Base-by-base conservation (phyloP, 2,329 filamentous ascomycete species). In the Alternaria brassicicola region DNA sequence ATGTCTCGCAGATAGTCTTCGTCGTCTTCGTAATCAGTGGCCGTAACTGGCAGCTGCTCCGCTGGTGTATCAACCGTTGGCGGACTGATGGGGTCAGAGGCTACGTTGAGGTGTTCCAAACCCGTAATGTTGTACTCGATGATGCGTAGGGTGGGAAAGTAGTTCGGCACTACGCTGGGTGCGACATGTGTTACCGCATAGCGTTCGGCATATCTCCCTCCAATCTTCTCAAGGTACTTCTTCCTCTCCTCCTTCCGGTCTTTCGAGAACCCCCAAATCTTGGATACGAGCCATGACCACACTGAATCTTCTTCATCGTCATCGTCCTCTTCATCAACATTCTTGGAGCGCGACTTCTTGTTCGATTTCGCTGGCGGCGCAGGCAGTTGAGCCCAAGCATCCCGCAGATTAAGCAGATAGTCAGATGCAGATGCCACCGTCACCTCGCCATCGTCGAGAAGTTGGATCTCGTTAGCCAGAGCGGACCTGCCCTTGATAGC, bases 41-140 rank as follows among this genome's bases (percentile, higher is more conserved):
- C 45, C 10, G 42, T 7, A 9, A 67, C 26, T 1, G 61, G 52
- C 5, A 55, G 50, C 39, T 70, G 65, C 3, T 55, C 35, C 9
- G 21, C 31, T 4, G 49, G 48, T 30, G 31, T n/a, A 4, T 57
- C 39, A 10, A 50, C 30, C 2, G 17, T 30, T 7, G 53, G 30
- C n/a, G 35, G 23, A 12, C 38, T 54, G 26, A 49, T 52, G 15
- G 42, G 31, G 35, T 41, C 52, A 4, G 61, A 51, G 9, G 64
- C 47, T 9, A 71, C 48, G 17, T 58, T 38, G 3, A 66, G 17
- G 19, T 86, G 70, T 63, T 92, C 89, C 3, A 97, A 75, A 0
- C 92, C 92, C 0, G 84, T 91, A 53, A 92, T 92, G 74, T 99
- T 98, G 82, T 98, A 99, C 71, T 97, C 92, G 64, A 94, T 83